Base-by-base conservation (phyloP, 352 stramenopile species). In the Pythium diclinum region DNA sequence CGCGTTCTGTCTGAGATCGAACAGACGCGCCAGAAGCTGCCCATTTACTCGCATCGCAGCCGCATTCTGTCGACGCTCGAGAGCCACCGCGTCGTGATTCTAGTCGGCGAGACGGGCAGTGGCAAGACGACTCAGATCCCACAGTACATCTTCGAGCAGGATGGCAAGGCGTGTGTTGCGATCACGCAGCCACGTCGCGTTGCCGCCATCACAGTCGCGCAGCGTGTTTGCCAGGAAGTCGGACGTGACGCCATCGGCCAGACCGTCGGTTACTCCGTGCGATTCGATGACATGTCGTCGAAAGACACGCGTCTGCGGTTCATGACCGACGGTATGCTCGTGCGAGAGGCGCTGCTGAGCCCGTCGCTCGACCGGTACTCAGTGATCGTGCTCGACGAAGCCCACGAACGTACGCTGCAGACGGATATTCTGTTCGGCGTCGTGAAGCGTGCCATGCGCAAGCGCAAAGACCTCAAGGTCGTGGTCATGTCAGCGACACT, bases 401-500 rank as follows among this genome's bases (percentile, higher is more conserved):
- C 81, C 28, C 87, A 92, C 73, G 90, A 92, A 65, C 81, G 83
- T 21, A 97, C 93, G 67, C 59, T 94, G 51, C 76, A 96, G 75
- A 96, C 86, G n/a, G 87, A 96, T 68, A 97, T 98, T 59, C 71
- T 97, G 38, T 92, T 92, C 65, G 77, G 83, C 7, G 92, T 98
- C 65, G 80, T 94, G 51, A 92, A 94, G 76, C 83, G 78, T 17
- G 90, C 89, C 21, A 75, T 95, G 72, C 70, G 86, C 42, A 88
- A 85, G 63, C 82, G 88, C 36, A 85, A 77, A 42, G 79, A 95
- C 59, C 77, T 99, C n/a, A 94, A 92, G 61, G 86, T 99, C 11
- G 87, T 99, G 28, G 93, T 99, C 62, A 99, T 99, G 96, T 99
- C 93, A n/a, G 97, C 97, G 44, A 99, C 97, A 34, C 76, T 99